A percentile compares a stretch with the other conserved stretches of the same genome.
Conservation (phyloP, 176 grass and related monocot genomes). For the Bolboschoenus planiculmis region DNA sequence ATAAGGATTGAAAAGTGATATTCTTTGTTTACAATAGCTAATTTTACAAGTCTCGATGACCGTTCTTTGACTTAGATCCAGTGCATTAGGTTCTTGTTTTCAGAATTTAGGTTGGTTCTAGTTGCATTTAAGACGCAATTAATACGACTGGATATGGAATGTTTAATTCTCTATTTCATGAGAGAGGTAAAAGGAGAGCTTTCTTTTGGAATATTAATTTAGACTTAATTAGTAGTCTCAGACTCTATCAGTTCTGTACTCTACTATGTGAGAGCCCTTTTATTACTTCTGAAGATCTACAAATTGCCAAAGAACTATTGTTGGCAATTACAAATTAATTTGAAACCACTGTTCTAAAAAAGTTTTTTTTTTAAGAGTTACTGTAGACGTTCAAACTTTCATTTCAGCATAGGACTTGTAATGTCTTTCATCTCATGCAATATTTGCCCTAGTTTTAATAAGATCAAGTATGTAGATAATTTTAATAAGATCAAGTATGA, state of each 20-base stretch:
- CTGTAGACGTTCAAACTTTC: neutral
- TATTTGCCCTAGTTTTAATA: neutral
- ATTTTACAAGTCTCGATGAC: neutral
- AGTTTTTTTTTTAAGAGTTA: neutral
- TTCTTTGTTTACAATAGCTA: neutral
- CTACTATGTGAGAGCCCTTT: neutral
- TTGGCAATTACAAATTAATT: neutral
- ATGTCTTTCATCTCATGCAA: neutral
- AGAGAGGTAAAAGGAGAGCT: neutral
- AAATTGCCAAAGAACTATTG: neutral
- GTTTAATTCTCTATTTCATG: neutral
- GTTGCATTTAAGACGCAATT: neutral
- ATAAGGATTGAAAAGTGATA: neutral
- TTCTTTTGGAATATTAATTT: neutral
- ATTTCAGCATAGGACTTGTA: neutral
- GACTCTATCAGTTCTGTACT: neutral
- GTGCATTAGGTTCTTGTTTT: neutral
- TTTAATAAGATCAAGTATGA: neutral
- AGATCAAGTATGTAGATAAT: too few species aligned
- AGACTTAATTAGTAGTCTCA: neutral
- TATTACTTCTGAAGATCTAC: neutral
- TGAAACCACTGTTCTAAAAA: neutral
- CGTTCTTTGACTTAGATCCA: slow-evolving; percentile 10
- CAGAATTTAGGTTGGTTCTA: neutral
- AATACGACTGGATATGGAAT: neutral